A percentile compares a stretch with the other conserved stretches of the same genome.
These are phyloP conservation scores for Peronospora destructor DNA, from an alignment of 352 stramenopile genomes.

Conservation along the genomic window DNA sequence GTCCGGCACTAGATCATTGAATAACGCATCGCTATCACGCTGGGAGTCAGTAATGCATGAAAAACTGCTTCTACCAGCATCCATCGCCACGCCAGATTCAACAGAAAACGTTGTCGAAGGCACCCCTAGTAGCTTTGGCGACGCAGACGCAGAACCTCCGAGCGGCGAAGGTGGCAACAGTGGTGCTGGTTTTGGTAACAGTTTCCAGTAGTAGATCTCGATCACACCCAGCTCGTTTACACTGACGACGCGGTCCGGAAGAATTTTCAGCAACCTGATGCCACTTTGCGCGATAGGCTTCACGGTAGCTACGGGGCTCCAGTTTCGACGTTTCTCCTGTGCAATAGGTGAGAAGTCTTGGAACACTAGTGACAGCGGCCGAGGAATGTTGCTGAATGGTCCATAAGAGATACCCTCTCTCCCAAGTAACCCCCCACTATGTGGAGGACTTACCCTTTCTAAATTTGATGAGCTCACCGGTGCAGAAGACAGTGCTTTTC, in stretches of 20 bases:
- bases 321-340: conserved; percentile 52
- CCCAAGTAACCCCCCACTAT: conserved; percentile 7
- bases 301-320: conserved; percentile 51
- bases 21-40: conserved; percentile 15
- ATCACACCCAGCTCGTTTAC: conserved; percentile 81
- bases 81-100: conserved; percentile 10
- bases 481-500: conserved; percentile 7
- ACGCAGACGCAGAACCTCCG: conserved; percentile 6
- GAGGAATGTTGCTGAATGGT: conserved; percentile 27
- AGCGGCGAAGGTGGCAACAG: conserved; percentile 5
- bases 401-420: conserved; percentile 4
- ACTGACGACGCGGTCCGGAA: conserved; percentile 67
- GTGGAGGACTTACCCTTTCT: conserved; percentile 12
- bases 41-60: conserved; percentile 10
- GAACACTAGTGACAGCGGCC: conserved; percentile 59
- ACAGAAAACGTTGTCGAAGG: conserved; percentile 14
- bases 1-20: conserved; percentile 2
- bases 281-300: conserved; percentile 51
- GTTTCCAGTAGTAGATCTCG: conserved; percentile 82
- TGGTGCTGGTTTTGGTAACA: conserved; percentile 46
- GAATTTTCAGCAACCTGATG: conserved; percentile 63
- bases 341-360: conserved; percentile 43
- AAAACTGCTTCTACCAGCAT: conserved; percentile 10
- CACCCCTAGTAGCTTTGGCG: conserved; percentile 10
- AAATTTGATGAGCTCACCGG: conserved; percentile 11